Base-by-base conservation (phyloP, 2,329 filamentous ascomycete species). In the Scedosporium apiospermum region DNA sequence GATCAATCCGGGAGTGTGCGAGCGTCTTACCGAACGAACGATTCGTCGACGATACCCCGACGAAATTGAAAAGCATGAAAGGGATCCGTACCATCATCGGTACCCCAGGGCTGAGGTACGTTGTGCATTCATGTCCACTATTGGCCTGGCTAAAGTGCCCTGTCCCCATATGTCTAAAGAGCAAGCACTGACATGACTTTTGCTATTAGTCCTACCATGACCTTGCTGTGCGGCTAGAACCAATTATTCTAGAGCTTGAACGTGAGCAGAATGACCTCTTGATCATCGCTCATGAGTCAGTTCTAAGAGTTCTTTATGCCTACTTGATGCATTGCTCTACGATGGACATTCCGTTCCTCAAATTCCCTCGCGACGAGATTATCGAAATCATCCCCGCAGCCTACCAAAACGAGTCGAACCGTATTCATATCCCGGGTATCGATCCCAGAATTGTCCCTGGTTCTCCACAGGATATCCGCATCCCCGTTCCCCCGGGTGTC, bases 281-380 rank as follows among this genome's bases (percentile, higher is more conserved):
- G 61, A 97, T 99, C 71, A 97, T 99, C 68, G 95, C 95, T 0
- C 95, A 99, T 74, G 95, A 99, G 74, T 96, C 91, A 60, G 95
- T 99, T n/a, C 82, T 99, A 57, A 90, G 95, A 53, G 95, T 99
- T 26, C 82, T 99, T 3, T 99, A 99, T 72, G 93, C 93, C 26
- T 99, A 99, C 75, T 81, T 99, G 46, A 99, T 99, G 95, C 95
- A 96, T 68, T 98, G 95, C 77, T 95, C 93, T 72, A 93, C 96
- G 7, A 89, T 89, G 74, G 92, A 96, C 71, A 99, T 99, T 65
- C 95, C 95, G 3, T 89, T 88, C 68, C 84, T 99, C 65, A 90
- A 91, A 67, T 99, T 99, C 70, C 95, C 95, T 3, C 89, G 95
- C 53, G 89, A 99, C 71, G 92, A 99, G 73, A 98, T 99, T 71